phyloP scores from a whole-genome alignment of 2,329 filamentous ascomycete species.

The Ceratocystis albifundus region DNA sequence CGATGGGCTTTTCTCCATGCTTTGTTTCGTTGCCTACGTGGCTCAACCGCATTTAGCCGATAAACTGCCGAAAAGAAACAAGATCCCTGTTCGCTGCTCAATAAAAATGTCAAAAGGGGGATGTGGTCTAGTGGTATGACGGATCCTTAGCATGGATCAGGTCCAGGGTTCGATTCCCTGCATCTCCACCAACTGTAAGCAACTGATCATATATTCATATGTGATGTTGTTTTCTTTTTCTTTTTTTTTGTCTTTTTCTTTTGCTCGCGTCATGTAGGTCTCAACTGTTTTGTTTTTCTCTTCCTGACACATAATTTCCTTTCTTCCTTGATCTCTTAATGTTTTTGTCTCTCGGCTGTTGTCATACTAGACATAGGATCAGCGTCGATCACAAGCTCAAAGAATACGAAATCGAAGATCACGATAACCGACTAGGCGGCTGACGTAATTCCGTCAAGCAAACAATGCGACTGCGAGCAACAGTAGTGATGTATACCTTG shows the following conservation, averaged over 20 bases:
- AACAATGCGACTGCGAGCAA: background rate
- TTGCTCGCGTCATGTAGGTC: background rate
- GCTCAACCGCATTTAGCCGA: background rate
- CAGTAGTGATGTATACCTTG: background rate
- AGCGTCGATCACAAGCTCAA: background rate
- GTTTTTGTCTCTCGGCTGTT: background rate
- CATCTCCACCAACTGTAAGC: background rate
- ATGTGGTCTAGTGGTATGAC: constrained; percentile 19
- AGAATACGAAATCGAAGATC: background rate
- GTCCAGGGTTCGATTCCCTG: constrained; percentile 19
- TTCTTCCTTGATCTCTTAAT: background rate
- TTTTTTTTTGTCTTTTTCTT: background rate
- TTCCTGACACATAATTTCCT: background rate
- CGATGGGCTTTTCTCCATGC: too few relatives aligned
- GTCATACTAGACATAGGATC: constrained; percentile 4
- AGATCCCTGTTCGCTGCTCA: background rate
- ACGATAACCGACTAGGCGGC: background rate
- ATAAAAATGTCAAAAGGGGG: background rate
- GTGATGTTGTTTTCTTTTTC: too few relatives aligned
- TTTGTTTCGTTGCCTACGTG: too few relatives aligned
- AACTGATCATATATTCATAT: background rate
- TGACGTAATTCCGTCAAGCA: background rate
- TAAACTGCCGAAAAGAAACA: background rate
- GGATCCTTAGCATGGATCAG: constrained; percentile 19
- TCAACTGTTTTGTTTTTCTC: background rate